Base-by-base conservation (phyloP, 2,329 filamentous ascomycete genomes). In the Beauveria australis region DNA sequence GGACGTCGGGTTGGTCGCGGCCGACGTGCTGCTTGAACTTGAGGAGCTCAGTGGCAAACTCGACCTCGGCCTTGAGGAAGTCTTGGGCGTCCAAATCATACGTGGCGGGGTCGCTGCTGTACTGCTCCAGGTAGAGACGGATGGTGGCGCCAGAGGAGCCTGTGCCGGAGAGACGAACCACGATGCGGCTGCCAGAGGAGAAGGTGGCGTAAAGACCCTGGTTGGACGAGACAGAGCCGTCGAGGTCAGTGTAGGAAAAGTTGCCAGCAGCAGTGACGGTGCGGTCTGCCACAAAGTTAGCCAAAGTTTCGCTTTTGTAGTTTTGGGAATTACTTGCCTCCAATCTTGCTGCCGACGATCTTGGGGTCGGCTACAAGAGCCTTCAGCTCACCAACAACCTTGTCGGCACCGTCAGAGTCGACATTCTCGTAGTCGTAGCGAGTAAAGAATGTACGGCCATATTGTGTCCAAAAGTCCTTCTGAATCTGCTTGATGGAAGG, bases 211-310 rank as follows among this genome's bases (percentile, higher is more conserved):
- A 99, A 67, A 99, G 86, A 66, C 94, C 94, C 79, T 99, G 94
- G 81, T 97, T 95, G 73, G 92, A 91, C 71, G 91, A 89, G 59
- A 97, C 91, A 66, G 91, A 96, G 64, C 93, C 94, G 71, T 99
- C 94, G n/a, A 99, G 87, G 72, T 99, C 94, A 9, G 91, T 97
- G 83, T 99, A 99, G 37, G 91, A 91, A 76, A 99, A 99, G 82
- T 99, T 92, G 66, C 92, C 94, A 7, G 92, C 93, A 69, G 95
- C 90, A 54, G 86, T 79, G 48, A 97, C 91, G 71, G 91, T 96
- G 73, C 89, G 89, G 65, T 81, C 83, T 85, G 59, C 37, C 2
- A 56, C 41, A 24, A n/a, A 52, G 66, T 73, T 59, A 71, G 68
- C 53, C 14, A 6, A 43, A 40, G 59, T n/a, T 52, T 53, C 33